A percentile compares a stretch with the other conserved stretches of the same genome.
Evolutionary conservation across 768 basidiomycete genomes (phyloP).

Genomic region (Rhodotorula taiwanensis): DNA sequence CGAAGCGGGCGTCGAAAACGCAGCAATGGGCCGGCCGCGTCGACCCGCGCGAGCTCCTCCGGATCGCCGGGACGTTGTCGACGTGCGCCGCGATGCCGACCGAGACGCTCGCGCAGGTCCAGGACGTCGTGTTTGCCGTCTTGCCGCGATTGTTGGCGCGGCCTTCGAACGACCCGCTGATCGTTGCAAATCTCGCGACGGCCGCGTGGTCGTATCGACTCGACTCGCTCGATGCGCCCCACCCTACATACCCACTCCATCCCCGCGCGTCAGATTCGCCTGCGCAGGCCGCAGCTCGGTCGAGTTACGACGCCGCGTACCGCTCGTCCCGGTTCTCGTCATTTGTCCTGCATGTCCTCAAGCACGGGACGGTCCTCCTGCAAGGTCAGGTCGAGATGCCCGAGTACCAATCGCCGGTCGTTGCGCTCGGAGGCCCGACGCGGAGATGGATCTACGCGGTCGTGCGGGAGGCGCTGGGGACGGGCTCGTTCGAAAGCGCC

Average conservation of each 20-base stretch:
- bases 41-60: conserved; percentile 2
- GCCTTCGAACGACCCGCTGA: conserved; percentile 9
- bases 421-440: conserved; percentile 8
- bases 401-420: conserved; percentile 10
- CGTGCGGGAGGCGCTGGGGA: conserved; percentile 8
- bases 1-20: neutral
- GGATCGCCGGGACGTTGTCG: conserved; percentile 12
- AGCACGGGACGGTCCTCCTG: conserved; percentile 17
- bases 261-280: conserved; percentile 8
- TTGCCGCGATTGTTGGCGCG: neutral
- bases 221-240: conserved; percentile 2
- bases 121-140: conserved; percentile 18
- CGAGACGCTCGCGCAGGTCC: conserved; percentile 10
- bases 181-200: conserved; percentile 9
- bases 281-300: neutral
- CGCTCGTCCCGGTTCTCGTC: conserved; percentile 4
- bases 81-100: neutral
- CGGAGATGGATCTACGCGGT: conserved; percentile 24
- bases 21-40: conserved; percentile 10
- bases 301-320: conserved; percentile 18
- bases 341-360: conserved; percentile 20
- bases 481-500: neutral
- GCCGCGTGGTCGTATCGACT: conserved; percentile 25
- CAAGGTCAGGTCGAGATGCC: conserved; percentile 14
- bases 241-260: conserved; percentile 21